These are phyloP conservation scores for Hygrocybe punicea DNA, from an alignment of 768 basidiomycete genomes.

Conservation along the genomic window DNA sequence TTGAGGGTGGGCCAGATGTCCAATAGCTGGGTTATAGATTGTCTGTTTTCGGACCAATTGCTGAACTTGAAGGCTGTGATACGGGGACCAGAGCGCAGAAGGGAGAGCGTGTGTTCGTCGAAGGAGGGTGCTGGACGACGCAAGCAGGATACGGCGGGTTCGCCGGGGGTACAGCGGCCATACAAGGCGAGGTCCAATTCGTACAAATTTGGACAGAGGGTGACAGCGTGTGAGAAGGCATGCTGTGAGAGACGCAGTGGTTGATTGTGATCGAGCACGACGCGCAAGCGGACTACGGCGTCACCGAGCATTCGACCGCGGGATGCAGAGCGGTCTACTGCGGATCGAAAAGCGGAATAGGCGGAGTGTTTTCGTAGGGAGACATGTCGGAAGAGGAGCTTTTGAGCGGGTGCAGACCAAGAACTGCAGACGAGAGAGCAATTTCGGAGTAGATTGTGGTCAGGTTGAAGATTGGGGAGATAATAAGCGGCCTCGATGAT, in stretches of 20 bases:
- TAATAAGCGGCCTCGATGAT: slow-evolving; percentile 59
- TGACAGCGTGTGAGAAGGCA: slow-evolving; percentile 57
- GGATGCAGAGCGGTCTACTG: slow-evolving; percentile 45
- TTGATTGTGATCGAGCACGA: slow-evolving; percentile 66
- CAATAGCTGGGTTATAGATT: slow-evolving; percentile 58
- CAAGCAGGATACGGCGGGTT: slow-evolving; percentile 45
- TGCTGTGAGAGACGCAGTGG: slow-evolving; percentile 52
- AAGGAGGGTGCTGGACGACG: slow-evolving; percentile 53
- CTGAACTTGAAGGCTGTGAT: slow-evolving; percentile 56
- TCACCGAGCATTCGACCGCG: slow-evolving; percentile 52
- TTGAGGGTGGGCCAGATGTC: slow-evolving; percentile 58
- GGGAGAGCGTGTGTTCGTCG: slow-evolving; percentile 47
- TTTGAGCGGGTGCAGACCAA: slow-evolving; percentile 65
- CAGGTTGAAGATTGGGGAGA: slow-evolving; percentile 34
- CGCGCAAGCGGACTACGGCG: slow-evolving; percentile 51
- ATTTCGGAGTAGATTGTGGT: slow-evolving; percentile 44
- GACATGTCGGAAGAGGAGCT: slow-evolving; percentile 58
- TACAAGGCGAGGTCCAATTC: slow-evolving; percentile 58
- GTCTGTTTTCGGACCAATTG: slow-evolving; percentile 67
- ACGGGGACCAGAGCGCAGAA: slow-evolving; percentile 52
- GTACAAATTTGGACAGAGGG: slow-evolving; percentile 56
- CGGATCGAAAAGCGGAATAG: slow-evolving; percentile 51
- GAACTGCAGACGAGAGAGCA: slow-evolving; percentile 64
- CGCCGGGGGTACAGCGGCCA: slow-evolving; percentile 51
- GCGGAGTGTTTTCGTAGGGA: slow-evolving; percentile 51